Evolutionary conservation across 148 eudicot species (phyloP), one percentile per base, ranked within the genome.

Genomic region (Diospyros kaki): DNA sequence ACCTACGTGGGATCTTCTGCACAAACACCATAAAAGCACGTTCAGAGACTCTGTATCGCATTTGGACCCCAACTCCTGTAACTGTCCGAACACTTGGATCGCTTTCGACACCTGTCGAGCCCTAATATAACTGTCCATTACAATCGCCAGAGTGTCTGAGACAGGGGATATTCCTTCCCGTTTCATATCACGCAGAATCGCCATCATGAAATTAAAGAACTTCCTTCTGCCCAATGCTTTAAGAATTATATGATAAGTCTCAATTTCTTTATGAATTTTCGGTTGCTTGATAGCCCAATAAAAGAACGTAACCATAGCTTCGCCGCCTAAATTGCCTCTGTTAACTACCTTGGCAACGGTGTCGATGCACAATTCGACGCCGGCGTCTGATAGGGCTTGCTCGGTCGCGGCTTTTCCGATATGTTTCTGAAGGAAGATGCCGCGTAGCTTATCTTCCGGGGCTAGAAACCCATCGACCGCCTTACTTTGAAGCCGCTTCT

Each of bases 151-250:
- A 1, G 90, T 89, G 38, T 83, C 91, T 28, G 76, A 78, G 82
- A 54, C 75, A 14, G 89, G 85, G 60, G 4, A 53, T 39, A 90
- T 58, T n/a, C 91, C 94, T 69, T 68, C 68, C 0, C 4, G 48
- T 76, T 71, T 66, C 96, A 95, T 90, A 51, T 83, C 89, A 46
- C 73, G 59, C 78, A 90, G 68, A 81, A 79, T 79, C 4, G 66
- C 87, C 65, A 85, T 52, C 97, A 92, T 90, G 55, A 69, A 78
- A 14, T 74, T 70, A 74, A 95, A 90, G 48, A 80, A 83, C 62
- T 92, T 95, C 73, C 96, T 87, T 82, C 97, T 87, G 10, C 98
- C 98, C 55, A 92, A 77, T 12, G 92, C 92, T 78, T 87, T 90
- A 44, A 95, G 77, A 81, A 90, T 70, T 48, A 88, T 68, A 77